These are phyloP conservation scores for Podaxis sp. DNA, from an alignment of 768 basidiomycete genomes.

Conservation along the genomic window DNA sequence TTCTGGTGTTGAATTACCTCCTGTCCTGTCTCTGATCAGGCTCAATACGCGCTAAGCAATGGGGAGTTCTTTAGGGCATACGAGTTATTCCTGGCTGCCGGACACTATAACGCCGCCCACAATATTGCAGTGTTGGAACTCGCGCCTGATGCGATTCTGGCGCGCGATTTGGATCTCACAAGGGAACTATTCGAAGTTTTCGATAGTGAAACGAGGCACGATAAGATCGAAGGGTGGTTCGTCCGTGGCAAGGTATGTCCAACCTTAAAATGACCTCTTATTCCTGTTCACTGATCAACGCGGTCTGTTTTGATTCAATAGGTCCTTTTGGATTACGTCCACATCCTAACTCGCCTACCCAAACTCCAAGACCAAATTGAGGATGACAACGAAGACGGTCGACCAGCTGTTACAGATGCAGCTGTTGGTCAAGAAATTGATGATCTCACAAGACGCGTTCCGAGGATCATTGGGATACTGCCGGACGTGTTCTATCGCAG, in stretches of 20 bases:
- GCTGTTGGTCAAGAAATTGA: conserved; percentile 54
- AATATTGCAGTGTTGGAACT: conserved; percentile 82
- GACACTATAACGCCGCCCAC: conserved; percentile 72
- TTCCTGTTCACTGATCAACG: not conserved
- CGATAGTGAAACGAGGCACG: conserved; percentile 36
- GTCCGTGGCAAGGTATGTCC: conserved; percentile 72
- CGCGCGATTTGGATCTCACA: conserved; percentile 62
- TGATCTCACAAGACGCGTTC: conserved; percentile 54
- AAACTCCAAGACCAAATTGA: conserved; percentile 43
- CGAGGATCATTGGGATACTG: conserved; percentile 62
- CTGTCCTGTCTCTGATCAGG: conserved; percentile 39
- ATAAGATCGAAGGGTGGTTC: conserved; percentile 71
- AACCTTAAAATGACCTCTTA: conserved; percentile 10
- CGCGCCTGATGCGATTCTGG: conserved; percentile 82
- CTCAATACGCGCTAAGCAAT: conserved; percentile 56
- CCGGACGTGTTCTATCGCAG: conserved; percentile 59
- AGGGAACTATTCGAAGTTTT: conserved; percentile 69
- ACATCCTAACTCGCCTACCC: conserved; percentile 59
- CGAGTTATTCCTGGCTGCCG: conserved; percentile 70
- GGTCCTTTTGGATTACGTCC: conserved; percentile 72
- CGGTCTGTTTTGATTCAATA: conserved; percentile 22
- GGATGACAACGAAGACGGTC: conserved; percentile 30
- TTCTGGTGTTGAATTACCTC: not conserved
- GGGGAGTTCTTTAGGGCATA: conserved; percentile 74
- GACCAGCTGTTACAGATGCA: conserved; percentile 38